Percentiles rank a stretch among this genome's conserved stretches.
Conservation (phyloP, 441 rosid species). For the Biscutella auriculata region DNA sequence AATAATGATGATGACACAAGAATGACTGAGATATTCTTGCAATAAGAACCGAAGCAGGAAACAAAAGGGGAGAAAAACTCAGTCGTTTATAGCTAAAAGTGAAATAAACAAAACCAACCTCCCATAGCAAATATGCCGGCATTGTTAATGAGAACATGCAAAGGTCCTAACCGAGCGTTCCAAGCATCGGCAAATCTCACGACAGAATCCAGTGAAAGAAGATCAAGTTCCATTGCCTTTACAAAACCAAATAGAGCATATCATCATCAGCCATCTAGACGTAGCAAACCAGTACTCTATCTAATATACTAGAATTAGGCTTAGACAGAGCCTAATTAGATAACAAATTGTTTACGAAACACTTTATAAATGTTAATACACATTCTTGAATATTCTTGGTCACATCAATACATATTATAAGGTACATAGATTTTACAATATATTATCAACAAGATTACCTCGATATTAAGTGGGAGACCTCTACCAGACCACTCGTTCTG, state of each 20-base stretch:
- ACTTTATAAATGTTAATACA: neutral
- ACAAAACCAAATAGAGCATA: slow-evolving; percentile 16
- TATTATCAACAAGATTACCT: slow-evolving; percentile 29
- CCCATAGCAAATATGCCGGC: slow-evolving; percentile 97
- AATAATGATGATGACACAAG: neutral
- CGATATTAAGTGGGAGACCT: slow-evolving; percentile 72
- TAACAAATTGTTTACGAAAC: neutral
- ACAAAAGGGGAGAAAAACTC: neutral
- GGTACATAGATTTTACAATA: neutral
- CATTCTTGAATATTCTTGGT: neutral
- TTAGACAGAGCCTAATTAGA: neutral
- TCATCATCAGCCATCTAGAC: neutral
- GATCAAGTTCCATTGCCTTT: slow-evolving; percentile 93
- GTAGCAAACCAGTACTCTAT: neutral
- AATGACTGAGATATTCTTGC: neutral
- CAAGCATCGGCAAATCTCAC: slow-evolving; percentile 63
- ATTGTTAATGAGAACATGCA: slow-evolving; percentile 87
- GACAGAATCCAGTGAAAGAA: slow-evolving; percentile 81
- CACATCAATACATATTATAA: neutral
- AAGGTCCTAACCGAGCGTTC: slow-evolving; percentile 63
- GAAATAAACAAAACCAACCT: slow-evolving; percentile 47
- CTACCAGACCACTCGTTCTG: slow-evolving; percentile 60
- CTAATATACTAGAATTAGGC: neutral
- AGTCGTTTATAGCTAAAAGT: neutral
- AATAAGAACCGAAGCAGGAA: neutral